phyloP scores from a whole-genome alignment of 768 basidiomycete species.

The Boletus rufocinnamomeus region DNA sequence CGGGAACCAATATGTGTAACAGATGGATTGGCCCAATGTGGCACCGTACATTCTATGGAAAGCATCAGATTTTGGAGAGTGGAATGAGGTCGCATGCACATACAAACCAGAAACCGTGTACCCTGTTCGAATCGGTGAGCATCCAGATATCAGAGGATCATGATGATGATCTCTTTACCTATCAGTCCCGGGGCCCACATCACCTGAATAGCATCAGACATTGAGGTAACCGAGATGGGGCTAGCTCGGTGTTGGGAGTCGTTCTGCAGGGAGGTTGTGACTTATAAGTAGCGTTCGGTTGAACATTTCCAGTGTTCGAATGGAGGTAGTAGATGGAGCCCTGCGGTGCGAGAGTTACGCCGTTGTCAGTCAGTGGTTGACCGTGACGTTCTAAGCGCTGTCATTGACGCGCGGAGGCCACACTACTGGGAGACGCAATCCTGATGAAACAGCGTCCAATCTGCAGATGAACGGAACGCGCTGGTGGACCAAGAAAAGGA shows the following conservation, averaged over 20 bases:
- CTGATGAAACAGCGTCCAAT: too few relatives aligned
- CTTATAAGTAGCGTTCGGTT: not conserved
- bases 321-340: not conserved
- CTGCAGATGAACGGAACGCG: too few relatives aligned
- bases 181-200: too few relatives aligned
- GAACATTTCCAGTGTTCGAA: not conserved
- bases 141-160: too few relatives aligned
- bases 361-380: too few relatives aligned
- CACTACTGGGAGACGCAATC: too few relatives aligned
- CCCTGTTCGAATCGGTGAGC: too few relatives aligned
- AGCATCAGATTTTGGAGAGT: not conserved
- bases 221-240: too few relatives aligned
- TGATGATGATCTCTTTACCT: too few relatives aligned
- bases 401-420: not conserved
- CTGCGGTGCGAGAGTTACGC: not conserved
- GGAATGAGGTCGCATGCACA: not conserved
- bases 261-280: not conserved
- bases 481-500: too few relatives aligned
- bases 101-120: too few relatives aligned
- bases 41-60: conserved; percentile 14
- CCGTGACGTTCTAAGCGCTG: not conserved
- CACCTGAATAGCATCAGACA: too few relatives aligned
- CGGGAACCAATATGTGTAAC: conserved; percentile 16
- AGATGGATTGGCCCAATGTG: conserved; percentile 14
- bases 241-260: not conserved